Evolutionary conservation across 2,329 filamentous ascomycete genomes (phyloP), one percentile per base, ranked within the genome.

Genomic region (Penicillium olsonii): DNA sequence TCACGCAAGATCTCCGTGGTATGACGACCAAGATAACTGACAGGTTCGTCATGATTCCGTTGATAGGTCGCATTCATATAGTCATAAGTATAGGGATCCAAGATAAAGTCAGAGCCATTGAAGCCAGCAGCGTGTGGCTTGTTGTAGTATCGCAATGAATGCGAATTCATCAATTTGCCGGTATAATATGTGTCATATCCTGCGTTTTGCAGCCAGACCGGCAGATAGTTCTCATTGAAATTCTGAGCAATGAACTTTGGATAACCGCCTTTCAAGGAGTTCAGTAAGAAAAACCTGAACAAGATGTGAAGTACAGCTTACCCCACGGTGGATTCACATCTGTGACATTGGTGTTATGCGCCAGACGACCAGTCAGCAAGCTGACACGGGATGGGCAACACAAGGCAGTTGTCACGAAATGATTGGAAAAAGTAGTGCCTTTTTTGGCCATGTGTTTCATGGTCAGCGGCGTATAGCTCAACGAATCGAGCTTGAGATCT

Each of bases 271-370:
- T 24, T 4, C 4, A 5, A 8, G 8, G 22, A 24, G 22, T 5
- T 24, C 8, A 24, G 8, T 24, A 24, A 24, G 8, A 24, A 8
- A 24, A 8, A 24, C 8, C 5, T 8, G 4, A 8, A 52, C 8
- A 8, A 24, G 22, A 24, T 24, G 22, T n/a, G 8, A 4, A 24
- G 22, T 4, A 24, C 8, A 24, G 8, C 58, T 45, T 44, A 54
- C 55, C 53, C 33, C 42, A 57, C 2, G 57, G 57, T 4, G 52
- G 45, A 4, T 17, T 11, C 4, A 59, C 52, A 35, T 59, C 54
- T 2, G 84, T 87, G 1, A 87, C 80, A 52, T 87, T 87, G 0
- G 82, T 85, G 56, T 85, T 86, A 56, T 87, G 84, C 0, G 82
- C 79, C 2, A 78, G 75, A 59, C 79, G 80, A 0, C 84, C 84